Evolutionary conservation across 164 flowering plant species (phyloP), one percentile per base, ranked within the genome.

Genomic region (Nelumbo lutea): DNA sequence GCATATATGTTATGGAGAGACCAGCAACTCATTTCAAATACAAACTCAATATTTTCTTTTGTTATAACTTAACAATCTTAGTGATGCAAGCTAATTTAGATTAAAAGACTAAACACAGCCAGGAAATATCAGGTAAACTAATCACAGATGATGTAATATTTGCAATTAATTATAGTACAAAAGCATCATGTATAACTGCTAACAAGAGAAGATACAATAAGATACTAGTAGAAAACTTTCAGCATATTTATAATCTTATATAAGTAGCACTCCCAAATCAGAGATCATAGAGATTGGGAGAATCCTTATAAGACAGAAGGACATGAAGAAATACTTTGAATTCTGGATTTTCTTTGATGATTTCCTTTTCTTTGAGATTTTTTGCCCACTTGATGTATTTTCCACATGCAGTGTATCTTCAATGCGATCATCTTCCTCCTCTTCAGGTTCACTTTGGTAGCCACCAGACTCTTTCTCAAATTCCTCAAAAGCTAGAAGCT

Each of bases 301-400:
- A 9, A 48, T 58, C 13, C 55, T 1, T 38, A 72, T 2, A 53
- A 40, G 52, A 50, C 27, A 27, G 27, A 51, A 3, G 72, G 64
- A 38, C 8, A 6, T 5, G 65, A 61, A 53, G 39, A 15, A 81
- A 60, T 87, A 94, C 98, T 83, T 87, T 44, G 86, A 68, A 64
- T 80, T 77, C 45, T 65, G 73, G 59, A 73, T 75, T 57, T 79
- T 77, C 63, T 75, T 78, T 15, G 83, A 68, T 40, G 87, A 82
- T 78, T 91, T 91, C 64, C 97, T 83, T 71, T 90, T 89, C 85
- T 83, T 87, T 7, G 82, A 78, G 61, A 41, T 72, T 57, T 53
- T 57, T 43, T 73, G 72, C 40, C 44, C 76, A 68, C 9, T 27
- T 0, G 72, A 50, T 11, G 70, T 61, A 55, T 55, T 70, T 66